Conservation (phyloP, 2,329 filamentous ascomycete species). For the Alternaria triticina region DNA sequence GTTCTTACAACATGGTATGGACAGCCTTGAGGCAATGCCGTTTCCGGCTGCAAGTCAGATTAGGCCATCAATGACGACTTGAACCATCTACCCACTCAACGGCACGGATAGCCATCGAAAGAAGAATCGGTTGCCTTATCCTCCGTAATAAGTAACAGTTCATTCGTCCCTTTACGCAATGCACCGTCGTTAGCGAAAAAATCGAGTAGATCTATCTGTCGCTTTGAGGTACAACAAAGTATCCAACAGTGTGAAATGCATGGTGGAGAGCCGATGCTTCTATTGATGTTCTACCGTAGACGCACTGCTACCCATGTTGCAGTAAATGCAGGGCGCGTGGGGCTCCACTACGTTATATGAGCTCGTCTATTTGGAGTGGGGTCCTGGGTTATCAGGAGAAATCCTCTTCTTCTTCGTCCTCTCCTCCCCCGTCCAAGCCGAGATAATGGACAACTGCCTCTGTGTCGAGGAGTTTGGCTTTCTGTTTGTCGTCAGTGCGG, state of each 20-base stretch:
- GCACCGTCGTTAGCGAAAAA: background rate
- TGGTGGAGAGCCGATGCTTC: conserved; percentile 23
- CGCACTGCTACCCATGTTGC: conserved; percentile 10
- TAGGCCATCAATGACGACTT: background rate
- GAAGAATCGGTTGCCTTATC: background rate
- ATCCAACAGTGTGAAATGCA: background rate
- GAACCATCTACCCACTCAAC: background rate
- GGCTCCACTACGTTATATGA: conserved; percentile 22
- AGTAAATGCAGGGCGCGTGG: conserved; percentile 15
- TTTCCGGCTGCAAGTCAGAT: background rate
- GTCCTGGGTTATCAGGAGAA: conserved; percentile 33
- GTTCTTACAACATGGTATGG: background rate
- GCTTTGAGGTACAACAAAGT: background rate
- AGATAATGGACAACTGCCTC: conserved; percentile 43
- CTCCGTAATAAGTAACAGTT: background rate
- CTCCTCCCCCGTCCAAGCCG: conserved; percentile 29
- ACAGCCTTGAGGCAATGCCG: background rate
- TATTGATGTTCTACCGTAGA: conserved; percentile 17
- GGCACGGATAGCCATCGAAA: background rate
- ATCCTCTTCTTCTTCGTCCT: conserved; percentile 39
- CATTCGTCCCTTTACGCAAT: background rate
- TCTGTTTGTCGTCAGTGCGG: conserved; percentile 34
- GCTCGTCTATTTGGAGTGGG: conserved; percentile 18
- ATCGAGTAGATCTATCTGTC: background rate
- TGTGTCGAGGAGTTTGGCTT: conserved; percentile 39